Base-by-base conservation (phyloP, 352 stramenopile species). In the Globisporangium paroecandrum region DNA sequence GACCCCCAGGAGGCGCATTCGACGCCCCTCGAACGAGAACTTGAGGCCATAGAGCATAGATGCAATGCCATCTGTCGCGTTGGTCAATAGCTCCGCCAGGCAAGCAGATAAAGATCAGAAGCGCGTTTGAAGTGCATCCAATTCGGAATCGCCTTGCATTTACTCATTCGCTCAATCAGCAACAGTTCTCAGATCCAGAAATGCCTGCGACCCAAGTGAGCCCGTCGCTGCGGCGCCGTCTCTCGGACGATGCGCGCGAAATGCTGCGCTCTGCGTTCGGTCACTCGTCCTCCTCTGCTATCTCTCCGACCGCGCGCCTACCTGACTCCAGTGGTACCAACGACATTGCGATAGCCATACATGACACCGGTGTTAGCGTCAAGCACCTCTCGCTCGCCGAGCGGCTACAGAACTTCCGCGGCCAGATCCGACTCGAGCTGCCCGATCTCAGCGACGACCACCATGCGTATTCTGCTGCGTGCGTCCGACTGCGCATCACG, bases 201-300 rank as follows among this genome's bases (percentile, higher is more conserved):
- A 87, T 89, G 77, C 81, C 79, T 34, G 76, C 76, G 51, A 85
- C 78, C 1, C 63, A 83, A 74, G 76, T 83, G 20, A 87, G 72
- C 58, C 78, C 78, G 3, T 69, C 75, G 20, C 38, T 92, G 55
- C 72, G 78, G 13, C 73, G 83, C 12, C 74, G 78, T 22, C 71
- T 92, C 22, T 90, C 80, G 38, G 79, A 92, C 46, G 79, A 89
- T 55, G 82, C 80, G 0, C 74, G 83, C n/a, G 71, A 81, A 62
- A 53, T 89, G 1, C 65, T 89, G n/a, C 79, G 72, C 13, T 73
- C 64, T 3, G 81, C 77, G 1, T 69, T 89, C 10, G 63, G 66
- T 47, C 46, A 24, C 22, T 46, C 36, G 32, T 27, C 9, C 53
- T 43, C 29, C 36, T 34, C 29, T 36, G 53, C 15, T 49, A 15